Evolutionary conservation across 2,329 filamentous ascomycete genomes (phyloP).

Genomic region (Botrytis byssoidea): DNA sequence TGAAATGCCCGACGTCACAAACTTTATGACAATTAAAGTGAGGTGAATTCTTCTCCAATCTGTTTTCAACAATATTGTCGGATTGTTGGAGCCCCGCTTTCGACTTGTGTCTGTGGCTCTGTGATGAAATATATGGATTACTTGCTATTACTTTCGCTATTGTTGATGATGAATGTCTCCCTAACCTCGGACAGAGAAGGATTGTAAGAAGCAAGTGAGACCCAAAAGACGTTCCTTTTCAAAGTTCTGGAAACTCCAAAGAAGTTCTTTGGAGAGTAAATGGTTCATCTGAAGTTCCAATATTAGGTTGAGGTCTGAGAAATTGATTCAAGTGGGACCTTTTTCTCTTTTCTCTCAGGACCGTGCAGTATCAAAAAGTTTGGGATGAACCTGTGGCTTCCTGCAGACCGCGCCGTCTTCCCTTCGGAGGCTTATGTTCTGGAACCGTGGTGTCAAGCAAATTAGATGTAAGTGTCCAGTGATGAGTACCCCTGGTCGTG

Average conservation of each 20-base stretch:
- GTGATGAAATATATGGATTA: slow-evolving; percentile 2
- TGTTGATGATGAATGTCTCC: slow-evolving; percentile 7
- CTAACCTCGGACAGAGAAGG: slow-evolving; percentile 21
- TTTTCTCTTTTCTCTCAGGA: slow-evolving; percentile 37
- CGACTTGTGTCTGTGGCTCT: not conserved
- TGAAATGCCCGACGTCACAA: not conserved
- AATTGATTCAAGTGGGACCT: slow-evolving; percentile 34
- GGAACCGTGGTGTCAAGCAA: slow-evolving; percentile 33
- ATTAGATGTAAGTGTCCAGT: slow-evolving; percentile 34
- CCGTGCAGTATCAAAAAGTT: slow-evolving; percentile 35
- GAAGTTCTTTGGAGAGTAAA: slow-evolving; percentile 30
- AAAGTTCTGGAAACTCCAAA: slow-evolving; percentile 37
- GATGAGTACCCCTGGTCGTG: slow-evolving; percentile 30
- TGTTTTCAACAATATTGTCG: not conserved
- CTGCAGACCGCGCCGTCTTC: slow-evolving; percentile 33
- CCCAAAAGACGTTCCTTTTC: slow-evolving; percentile 25
- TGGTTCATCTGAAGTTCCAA: slow-evolving; percentile 34
- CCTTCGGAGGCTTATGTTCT: slow-evolving; percentile 33
- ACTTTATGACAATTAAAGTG: slow-evolving; percentile 2
- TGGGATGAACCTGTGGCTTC: slow-evolving; percentile 41
- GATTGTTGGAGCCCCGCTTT: not conserved
- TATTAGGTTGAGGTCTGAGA: slow-evolving; percentile 32
- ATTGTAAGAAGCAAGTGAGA: slow-evolving; percentile 28
- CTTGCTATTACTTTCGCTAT: slow-evolving; percentile 2
- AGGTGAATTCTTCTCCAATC: slow-evolving; percentile 4